Percentiles rank a stretch among this genome's conserved stretches.
Evolutionary conservation across 2,329 filamentous ascomycete species (phyloP).

Genomic region (Cladorrhinum sp.): DNA sequence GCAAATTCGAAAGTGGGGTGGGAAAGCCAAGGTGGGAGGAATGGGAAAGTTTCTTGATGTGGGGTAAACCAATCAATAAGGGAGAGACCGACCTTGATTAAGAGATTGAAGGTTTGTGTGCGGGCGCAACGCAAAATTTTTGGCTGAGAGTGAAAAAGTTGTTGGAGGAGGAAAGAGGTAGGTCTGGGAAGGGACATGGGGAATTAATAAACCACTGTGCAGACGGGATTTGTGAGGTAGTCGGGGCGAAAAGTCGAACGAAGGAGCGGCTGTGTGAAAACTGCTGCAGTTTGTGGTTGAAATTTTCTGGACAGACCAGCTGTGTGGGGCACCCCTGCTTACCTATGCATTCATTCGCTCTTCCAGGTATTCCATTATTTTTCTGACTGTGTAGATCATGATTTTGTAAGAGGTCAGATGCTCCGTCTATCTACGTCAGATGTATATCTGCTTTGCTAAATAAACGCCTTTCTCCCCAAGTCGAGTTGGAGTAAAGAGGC

Average conservation of each 20-base stretch:
- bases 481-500: neutral
- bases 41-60: conserved; percentile 23
- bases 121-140: conserved; percentile 14
- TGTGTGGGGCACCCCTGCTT: conserved; percentile 27
- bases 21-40: conserved; percentile 8
- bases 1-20: conserved; percentile 20
- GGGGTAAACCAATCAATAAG: conserved; percentile 19
- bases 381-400: neutral
- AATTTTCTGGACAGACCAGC: conserved; percentile 26
- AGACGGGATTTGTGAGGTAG: conserved; percentile 14
- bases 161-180: conserved; percentile 5
- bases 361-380: neutral
- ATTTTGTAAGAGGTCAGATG: neutral
- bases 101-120: conserved; percentile 9
- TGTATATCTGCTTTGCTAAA: neutral
- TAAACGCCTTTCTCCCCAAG: neutral
- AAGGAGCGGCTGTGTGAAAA: conserved; percentile 22
- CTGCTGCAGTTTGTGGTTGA: conserved; percentile 24
- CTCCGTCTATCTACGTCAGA: neutral
- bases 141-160: conserved; percentile 9
- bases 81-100: conserved; percentile 14
- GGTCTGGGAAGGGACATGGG: conserved; percentile 12
- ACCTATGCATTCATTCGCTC: neutral
- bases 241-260: conserved; percentile 17
- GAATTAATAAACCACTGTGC: conserved; percentile 14